Conservation (phyloP, 78 protist genomes). For the Chrysochromulina tobinii region DNA sequence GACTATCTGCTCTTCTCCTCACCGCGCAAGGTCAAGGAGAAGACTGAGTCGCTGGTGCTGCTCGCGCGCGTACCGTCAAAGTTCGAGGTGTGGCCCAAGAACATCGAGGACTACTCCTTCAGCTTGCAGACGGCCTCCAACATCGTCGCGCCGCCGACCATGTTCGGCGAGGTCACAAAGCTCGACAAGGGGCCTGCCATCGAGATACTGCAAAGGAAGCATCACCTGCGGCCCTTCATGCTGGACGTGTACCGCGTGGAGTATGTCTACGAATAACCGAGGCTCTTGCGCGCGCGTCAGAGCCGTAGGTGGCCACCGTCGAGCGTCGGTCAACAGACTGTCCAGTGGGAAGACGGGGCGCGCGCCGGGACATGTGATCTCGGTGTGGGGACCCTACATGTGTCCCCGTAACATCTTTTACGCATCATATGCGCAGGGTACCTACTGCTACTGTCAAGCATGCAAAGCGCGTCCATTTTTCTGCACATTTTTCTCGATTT, state of each 20-base stretch:
- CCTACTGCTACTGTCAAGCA: too few species aligned
- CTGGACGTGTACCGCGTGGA: not conserved
- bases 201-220: not conserved
- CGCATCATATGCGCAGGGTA: too few species aligned
- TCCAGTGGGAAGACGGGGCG: too few species aligned
- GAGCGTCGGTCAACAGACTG: too few species aligned
- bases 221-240: constrained; percentile 1
- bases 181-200: constrained; percentile 25
- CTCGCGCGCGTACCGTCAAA: not conserved
- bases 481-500: too few species aligned
- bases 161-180: not conserved
- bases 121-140: not conserved
- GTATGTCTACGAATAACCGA: not conserved
- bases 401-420: too few species aligned
- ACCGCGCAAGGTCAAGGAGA: constrained; percentile 17
- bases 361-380: too few species aligned
- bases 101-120: not conserved
- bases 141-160: constrained; percentile 10
- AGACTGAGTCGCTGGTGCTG: not conserved
- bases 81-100: not conserved
- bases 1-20: not conserved
- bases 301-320: too few species aligned
- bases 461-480: too few species aligned
- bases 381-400: too few species aligned
- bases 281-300: too few species aligned